A percentile compares a stretch with the other conserved stretches of the same genome.
Evolutionary conservation across 2,329 filamentous ascomycete genomes (phyloP).

Genomic region (Cladophialophora yegresii): DNA sequence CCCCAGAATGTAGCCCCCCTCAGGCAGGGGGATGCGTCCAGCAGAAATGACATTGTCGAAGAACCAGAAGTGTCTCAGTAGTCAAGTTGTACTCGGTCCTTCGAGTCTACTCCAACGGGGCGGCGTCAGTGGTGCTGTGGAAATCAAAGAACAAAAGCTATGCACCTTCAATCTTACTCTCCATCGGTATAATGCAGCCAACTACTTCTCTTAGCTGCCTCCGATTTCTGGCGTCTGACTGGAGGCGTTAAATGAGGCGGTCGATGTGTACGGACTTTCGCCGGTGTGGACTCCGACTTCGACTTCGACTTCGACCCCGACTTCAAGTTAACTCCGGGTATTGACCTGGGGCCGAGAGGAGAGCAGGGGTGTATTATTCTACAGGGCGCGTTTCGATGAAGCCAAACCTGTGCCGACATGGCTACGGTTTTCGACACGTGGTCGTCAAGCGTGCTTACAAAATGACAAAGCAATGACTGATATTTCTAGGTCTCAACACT

Average conservation of each 20-base stretch:
- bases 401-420: background rate
- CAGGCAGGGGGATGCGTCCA: background rate
- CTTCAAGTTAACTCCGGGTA: conserved; percentile 1
- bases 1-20: background rate
- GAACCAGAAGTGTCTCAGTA: background rate
- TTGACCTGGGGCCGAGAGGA: conserved; percentile 21
- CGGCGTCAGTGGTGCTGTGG: background rate
- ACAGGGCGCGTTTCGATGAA: background rate
- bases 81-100: background rate
- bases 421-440: background rate
- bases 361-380: background rate
- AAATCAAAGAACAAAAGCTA: background rate
- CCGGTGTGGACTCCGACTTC: background rate
- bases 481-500: background rate
- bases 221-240: background rate
- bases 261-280: conserved; percentile 5
- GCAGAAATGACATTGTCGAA: conserved; percentile 1
- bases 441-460: background rate
- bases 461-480: background rate
- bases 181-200: too few species aligned
- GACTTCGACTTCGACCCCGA: background rate
- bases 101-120: background rate
- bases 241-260: background rate
- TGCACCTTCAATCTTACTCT: background rate
- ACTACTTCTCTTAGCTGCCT: background rate